A percentile compares a stretch with the other conserved stretches of the same genome.
Evolutionary conservation across 2,329 filamentous ascomycete genomes (phyloP).

Genomic region (Triangularia verruculosa): DNA sequence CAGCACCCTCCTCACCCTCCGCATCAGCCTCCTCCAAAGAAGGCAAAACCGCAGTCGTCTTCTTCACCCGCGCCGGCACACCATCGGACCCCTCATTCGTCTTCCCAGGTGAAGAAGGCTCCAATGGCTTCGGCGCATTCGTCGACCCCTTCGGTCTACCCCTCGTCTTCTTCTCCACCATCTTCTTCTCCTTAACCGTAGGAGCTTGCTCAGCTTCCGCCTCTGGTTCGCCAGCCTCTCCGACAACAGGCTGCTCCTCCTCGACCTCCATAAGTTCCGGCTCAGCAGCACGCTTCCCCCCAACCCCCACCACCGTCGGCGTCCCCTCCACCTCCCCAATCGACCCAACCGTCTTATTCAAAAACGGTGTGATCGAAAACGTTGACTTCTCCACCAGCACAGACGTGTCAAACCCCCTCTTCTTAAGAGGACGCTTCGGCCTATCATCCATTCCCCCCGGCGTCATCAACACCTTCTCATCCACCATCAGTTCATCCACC

Average conservation of each 20-base stretch:
- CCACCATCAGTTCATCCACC: conserved; percentile 43
- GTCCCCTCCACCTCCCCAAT: not conserved
- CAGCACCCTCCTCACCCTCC: conserved; percentile 16
- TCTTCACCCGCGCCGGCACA: conserved; percentile 22
- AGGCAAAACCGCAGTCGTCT: conserved; percentile 30
- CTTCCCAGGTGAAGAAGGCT: conserved; percentile 37
- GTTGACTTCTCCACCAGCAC: conserved; percentile 80
- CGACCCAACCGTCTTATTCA: conserved; percentile 59
- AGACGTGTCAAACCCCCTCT: conserved; percentile 54
- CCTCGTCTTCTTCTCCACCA: conserved; percentile 39
- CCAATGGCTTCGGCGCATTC: conserved; percentile 40
- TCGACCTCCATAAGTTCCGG: conserved; percentile 3
- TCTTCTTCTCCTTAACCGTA: conserved; percentile 14
- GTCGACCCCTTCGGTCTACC: conserved; percentile 41
- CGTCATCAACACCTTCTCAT: conserved; percentile 49
- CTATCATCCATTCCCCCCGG: conserved; percentile 38
- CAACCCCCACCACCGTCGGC: not conserved
- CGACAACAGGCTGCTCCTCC: conserved; percentile 16
- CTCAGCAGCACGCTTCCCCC: conserved; percentile 11
- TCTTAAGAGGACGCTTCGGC: conserved; percentile 49
- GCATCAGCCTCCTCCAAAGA: conserved; percentile 33
- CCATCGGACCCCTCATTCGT: not conserved
- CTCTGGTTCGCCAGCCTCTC: conserved; percentile 10
- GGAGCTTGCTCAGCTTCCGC: conserved; percentile 13
- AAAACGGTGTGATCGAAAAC: conserved; percentile 91